These are phyloP conservation scores for Helotiales sp. DNA, from an alignment of 2,329 filamentous ascomycete species.

Conservation along the genomic window DNA sequence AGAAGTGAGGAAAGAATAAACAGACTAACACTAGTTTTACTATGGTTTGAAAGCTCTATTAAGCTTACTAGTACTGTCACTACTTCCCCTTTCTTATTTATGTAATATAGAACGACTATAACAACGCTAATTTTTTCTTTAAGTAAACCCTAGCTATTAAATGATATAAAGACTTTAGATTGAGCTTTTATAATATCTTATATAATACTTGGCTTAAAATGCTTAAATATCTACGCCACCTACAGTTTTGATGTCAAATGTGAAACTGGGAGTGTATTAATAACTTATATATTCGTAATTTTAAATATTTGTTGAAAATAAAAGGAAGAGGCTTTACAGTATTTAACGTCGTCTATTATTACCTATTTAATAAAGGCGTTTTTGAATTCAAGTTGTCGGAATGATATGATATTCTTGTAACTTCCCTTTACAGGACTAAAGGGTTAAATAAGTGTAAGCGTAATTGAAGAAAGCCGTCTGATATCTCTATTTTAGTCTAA, in stretches of 20 bases:
- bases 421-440: background rate
- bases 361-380: background rate
- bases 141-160: background rate
- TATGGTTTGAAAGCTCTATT: background rate
- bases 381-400: background rate
- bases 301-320: background rate
- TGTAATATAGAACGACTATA: background rate
- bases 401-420: background rate
- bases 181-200: background rate
- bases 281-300: background rate
- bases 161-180: background rate
- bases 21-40: background rate
- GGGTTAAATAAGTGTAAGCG: background rate
- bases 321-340: background rate
- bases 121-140: background rate
- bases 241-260: background rate
- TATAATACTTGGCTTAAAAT: background rate
- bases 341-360: background rate
- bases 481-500: background rate
- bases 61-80: background rate
- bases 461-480: background rate
- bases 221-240: background rate
- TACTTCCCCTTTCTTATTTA: background rate
- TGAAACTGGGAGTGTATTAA: background rate
- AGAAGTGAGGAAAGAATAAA: background rate